Percentiles rank a stretch among this genome's conserved stretches.
Conservation (phyloP, 2,329 filamentous ascomycete species). For the Orbilia ellipsospora region DNA sequence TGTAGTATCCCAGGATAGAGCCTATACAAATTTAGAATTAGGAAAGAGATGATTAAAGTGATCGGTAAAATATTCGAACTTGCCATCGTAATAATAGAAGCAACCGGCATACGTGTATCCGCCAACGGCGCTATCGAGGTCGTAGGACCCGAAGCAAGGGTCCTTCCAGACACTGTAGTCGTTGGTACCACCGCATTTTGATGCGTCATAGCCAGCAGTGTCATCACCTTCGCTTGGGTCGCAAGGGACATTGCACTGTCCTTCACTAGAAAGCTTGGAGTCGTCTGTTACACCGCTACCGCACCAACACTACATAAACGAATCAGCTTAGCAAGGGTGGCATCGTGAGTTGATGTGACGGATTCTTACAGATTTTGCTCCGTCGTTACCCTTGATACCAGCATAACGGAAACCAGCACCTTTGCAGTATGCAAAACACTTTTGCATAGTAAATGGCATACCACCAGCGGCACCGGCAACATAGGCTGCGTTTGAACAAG, state of each 20-base stretch:
- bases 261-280: background rate
- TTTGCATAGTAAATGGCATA: constrained; percentile 20
- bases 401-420: constrained; percentile 30
- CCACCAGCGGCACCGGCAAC: background rate
- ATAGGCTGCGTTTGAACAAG: constrained; percentile 7
- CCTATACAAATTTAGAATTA: too few relatives aligned
- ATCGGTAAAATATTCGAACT: background rate
- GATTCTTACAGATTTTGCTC: constrained; percentile 7
- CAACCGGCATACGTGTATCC: constrained; percentile 20
- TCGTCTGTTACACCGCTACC: constrained; percentile 5
- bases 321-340: background rate
- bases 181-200: constrained; percentile 8
- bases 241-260: constrained; percentile 9
- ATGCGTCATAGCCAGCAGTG: background rate
- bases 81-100: constrained; percentile 12
- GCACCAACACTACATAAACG: constrained; percentile 14
- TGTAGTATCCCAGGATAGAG: background rate
- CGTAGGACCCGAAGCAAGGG: constrained; percentile 9
- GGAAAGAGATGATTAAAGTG: too few relatives aligned
- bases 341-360: background rate
- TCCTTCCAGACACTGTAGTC: constrained; percentile 29
- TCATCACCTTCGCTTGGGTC: background rate
- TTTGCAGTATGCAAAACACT: constrained; percentile 24
- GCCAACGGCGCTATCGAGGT: background rate
- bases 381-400: constrained; percentile 23